Percentiles rank a stretch among this genome's conserved stretches.
Conservation (phyloP, 73 alveolate genomes). For the Symbiodinium natans region DNA sequence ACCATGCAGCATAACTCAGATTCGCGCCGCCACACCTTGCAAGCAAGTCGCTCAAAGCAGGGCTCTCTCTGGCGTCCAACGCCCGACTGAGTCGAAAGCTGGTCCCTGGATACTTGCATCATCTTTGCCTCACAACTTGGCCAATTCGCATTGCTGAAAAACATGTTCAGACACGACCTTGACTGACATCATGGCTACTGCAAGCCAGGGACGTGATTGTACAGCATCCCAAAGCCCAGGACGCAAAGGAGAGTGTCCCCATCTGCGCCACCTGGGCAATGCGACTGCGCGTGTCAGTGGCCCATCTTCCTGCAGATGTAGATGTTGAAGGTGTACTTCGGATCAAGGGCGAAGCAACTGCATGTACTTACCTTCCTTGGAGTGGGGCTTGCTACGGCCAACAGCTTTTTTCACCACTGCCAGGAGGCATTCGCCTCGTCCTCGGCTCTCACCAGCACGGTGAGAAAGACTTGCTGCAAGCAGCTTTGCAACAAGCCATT, state of each 20-base stretch:
- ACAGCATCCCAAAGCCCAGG: conserved; percentile 75
- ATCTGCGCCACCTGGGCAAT: conserved; percentile 45
- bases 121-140: too few relatives aligned
- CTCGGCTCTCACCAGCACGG: not conserved
- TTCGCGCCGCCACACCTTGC: conserved; percentile 30
- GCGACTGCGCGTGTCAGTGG: too few relatives aligned
- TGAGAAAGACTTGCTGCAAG: not conserved
- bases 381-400: too few relatives aligned
- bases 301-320: too few relatives aligned
- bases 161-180: too few relatives aligned
- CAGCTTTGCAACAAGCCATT: not conserved
- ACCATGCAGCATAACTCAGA: conserved; percentile 10
- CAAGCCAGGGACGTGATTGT: conserved; percentile 33
- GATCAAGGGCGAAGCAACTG: too few relatives aligned
- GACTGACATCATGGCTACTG: not conserved
- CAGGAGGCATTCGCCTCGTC: not conserved
- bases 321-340: too few relatives aligned
- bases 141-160: too few relatives aligned
- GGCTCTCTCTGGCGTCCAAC: too few relatives aligned
- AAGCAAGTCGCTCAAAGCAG: not conserved
- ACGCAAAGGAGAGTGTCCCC: conserved; percentile 68
- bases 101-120: too few relatives aligned
- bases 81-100: too few relatives aligned
- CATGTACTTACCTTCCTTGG: too few relatives aligned
- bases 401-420: not conserved